Conservation (phyloP, 257 asterid species). For the Solanum bukasovii region DNA sequence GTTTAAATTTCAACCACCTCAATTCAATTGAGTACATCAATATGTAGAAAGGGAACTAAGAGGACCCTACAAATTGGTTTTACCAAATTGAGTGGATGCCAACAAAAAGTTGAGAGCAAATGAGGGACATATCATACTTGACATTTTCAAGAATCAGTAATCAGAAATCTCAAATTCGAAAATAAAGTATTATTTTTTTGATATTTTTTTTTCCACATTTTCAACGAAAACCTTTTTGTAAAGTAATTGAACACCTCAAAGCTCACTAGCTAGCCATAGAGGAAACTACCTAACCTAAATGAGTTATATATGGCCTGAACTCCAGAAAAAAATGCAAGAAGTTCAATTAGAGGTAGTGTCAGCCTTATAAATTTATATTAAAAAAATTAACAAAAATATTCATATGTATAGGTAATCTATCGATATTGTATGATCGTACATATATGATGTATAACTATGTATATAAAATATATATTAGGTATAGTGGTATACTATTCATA, state of each 20-base stretch:
- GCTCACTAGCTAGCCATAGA: not conserved
- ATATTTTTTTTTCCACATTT: too few relatives aligned
- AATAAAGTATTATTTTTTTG: too few relatives aligned
- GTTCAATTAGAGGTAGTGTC: not conserved
- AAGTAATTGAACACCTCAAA: not conserved
- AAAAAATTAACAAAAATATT: too few relatives aligned
- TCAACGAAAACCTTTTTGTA: not conserved
- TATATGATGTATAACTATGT: not conserved
- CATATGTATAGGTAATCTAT: too few relatives aligned
- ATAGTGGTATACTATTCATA: too few relatives aligned
- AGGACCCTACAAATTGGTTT: not conserved
- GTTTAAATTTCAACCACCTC: not conserved
- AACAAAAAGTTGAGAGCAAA: not conserved
- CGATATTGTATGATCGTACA: too few relatives aligned
- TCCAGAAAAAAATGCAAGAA: not conserved
- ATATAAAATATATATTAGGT: too few relatives aligned
- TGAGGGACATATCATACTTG: not conserved
- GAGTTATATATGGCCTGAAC: not conserved
- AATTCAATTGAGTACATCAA: not conserved
- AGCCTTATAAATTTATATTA: too few relatives aligned
- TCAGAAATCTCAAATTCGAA: too few relatives aligned
- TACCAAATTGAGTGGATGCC: not conserved
- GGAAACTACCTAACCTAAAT: not conserved
- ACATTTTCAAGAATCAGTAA: not conserved
- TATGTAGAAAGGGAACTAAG: not conserved